Conservation (phyloP, 768 basidiomycete species). For the Peribolospora baueri region DNA sequence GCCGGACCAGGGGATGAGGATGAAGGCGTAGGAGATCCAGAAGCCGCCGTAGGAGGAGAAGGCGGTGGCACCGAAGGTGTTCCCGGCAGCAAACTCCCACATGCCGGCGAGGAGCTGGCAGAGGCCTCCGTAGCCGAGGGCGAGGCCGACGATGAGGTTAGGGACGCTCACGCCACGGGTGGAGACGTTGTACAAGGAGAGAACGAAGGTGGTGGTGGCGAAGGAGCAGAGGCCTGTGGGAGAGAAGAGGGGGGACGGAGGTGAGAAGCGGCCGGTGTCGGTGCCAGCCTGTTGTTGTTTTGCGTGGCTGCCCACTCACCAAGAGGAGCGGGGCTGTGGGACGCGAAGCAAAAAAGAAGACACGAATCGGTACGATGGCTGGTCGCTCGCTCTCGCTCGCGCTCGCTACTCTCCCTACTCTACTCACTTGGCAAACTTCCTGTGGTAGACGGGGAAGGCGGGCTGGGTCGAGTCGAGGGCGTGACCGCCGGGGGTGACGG, state of each 20-base stretch:
- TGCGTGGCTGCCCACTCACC: constrained; percentile 11
- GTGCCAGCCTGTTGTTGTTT: not conserved
- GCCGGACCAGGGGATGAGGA: constrained; percentile 46
- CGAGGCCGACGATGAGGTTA: constrained; percentile 9
- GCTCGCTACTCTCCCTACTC: not conserved
- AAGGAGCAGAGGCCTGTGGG: constrained; percentile 4
- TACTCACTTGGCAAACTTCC: constrained; percentile 9
- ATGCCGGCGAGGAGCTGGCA: constrained; percentile 12
- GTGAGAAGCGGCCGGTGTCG: not conserved
- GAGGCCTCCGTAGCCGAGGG: constrained; percentile 10
- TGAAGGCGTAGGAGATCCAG: constrained; percentile 60
- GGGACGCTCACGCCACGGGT: constrained; percentile 11
- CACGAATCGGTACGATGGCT: not conserved
- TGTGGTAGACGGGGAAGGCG: constrained; percentile 16
- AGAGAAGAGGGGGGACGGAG: too few species aligned
- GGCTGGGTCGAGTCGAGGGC: constrained; percentile 17
- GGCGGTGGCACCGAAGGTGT: constrained; percentile 25
- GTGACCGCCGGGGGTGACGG: constrained; percentile 19
- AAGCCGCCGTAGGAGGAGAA: constrained; percentile 67
- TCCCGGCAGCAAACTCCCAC: constrained; percentile 21
- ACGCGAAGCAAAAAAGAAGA: not conserved
- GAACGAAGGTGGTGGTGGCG: constrained; percentile 20
- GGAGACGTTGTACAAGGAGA: constrained; percentile 18
- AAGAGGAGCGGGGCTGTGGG: constrained; percentile 18
- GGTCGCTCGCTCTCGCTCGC: not conserved